phyloP scores from a whole-genome alignment of 1,284 basidiomycete species.

The Cerioporus squamosus region DNA sequence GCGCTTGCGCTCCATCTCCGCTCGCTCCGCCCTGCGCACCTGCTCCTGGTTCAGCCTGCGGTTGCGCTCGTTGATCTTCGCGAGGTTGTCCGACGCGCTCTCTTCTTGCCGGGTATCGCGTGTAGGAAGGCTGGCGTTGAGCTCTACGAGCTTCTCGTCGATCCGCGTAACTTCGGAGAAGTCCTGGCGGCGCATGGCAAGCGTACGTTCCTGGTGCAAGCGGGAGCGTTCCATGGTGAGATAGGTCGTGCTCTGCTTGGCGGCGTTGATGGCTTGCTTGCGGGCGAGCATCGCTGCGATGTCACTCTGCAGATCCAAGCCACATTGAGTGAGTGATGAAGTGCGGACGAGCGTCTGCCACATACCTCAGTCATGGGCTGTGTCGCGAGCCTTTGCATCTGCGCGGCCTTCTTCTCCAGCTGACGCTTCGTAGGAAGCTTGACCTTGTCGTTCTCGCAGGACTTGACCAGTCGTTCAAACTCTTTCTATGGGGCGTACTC shows the following conservation, averaged over 20 bases:
- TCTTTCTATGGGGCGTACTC: conserved; percentile 58
- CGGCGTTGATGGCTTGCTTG: conserved; percentile 56
- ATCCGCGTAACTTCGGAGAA: conserved; percentile 59
- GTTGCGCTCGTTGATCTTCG: conserved; percentile 88
- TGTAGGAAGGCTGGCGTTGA: conserved; percentile 40
- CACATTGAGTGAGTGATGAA: background rate
- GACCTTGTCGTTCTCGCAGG: conserved; percentile 58
- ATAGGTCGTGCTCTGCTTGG: conserved; percentile 45
- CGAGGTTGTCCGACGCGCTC: conserved; percentile 57
- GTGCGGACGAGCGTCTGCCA: background rate
- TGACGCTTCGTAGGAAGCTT: conserved; percentile 69
- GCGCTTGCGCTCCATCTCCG: conserved; percentile 66
- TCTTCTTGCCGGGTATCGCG: conserved; percentile 34
- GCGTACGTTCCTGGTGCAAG: conserved; percentile 66
- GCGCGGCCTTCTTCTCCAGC: conserved; percentile 65
- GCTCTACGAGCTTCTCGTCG: conserved; percentile 63
- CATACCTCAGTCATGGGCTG: conserved; percentile 79
- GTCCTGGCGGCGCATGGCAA: conserved; percentile 77
- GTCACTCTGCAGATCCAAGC: conserved; percentile 50
- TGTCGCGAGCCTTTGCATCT: conserved; percentile 60
- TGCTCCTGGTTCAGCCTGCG: conserved; percentile 80
- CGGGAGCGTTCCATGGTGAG: conserved; percentile 64
- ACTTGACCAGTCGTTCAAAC: conserved; percentile 62
- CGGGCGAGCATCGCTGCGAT: conserved; percentile 75
- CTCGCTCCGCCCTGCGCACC: conserved; percentile 76